Evolutionary conservation across 2,329 filamentous ascomycete species (phyloP), one percentile per base, ranked within the genome.

Genomic region (Cordyceps fumosorosea): DNA sequence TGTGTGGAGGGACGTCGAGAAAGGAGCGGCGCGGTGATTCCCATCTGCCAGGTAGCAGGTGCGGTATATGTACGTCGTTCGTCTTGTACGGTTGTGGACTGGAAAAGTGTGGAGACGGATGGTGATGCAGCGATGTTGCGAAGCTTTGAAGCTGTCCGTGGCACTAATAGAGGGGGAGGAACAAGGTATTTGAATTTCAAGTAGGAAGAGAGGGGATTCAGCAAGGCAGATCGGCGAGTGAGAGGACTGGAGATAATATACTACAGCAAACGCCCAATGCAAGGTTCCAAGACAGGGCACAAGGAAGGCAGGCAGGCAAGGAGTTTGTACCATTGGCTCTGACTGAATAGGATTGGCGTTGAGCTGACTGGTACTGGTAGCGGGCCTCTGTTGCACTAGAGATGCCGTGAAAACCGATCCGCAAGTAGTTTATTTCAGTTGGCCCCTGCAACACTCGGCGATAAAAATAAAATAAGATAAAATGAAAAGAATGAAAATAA

Each of bases 401-500:
- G 62, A 63, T 63, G 62, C 62, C 62, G 62, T 63, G 62, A 48
- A 58, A 60, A 63, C 62, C 62, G 62, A 63, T 63, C 62, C 62
- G 22, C 32, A 53, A 32, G 29, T 37, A 37, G 34, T 37, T 14
- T 37, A 37, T 37, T 37, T 37, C 12, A 14, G 11, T 11, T 37
- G 34, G 34, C 11, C 34, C 34, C 12, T 37, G 12, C 10, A 37
- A 37, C 11, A 37, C 10, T 37, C 12, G 12, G 34, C 34, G 47
- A 44, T n/a, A 48, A 60, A 50, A 44, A 55, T 44, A 50, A 55
- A 52, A 57, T 5, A 29, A 60, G 34, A 53, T 22, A 54, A 64
- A 29, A 7, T 1, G 8, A 29, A 29, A 29, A 29, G 6, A 29
- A 29, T 29, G 6, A 29, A 29, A 29, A 29, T 29, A 29, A 29